Evolutionary conservation across 371 early-diverging fungal genomes (phyloP), one percentile per base, ranked within the genome.

Genomic region (Apophysomyces ossiformis): DNA sequence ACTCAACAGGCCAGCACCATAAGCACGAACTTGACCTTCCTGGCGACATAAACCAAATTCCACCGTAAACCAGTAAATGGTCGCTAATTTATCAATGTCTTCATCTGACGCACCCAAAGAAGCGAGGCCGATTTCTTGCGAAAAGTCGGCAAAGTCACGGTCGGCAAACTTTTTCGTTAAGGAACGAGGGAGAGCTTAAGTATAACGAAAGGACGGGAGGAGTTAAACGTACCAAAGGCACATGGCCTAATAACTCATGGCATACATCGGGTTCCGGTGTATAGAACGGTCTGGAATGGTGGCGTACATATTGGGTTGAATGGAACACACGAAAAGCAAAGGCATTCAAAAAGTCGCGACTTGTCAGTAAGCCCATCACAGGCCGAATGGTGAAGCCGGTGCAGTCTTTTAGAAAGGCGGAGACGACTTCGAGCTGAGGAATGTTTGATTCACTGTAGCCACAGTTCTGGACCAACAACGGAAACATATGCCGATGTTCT

Each of bases 251-350:
- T 18, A 93, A 75, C 73, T 95, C 95, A 70, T 95, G 95, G 73
- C 95, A 95, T 12, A 92, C 85, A 74, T 95, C 95, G 26, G 97
- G 97, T 72, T 98, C 97, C 32, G 97, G 96, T 9, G 97, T 97
- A 76, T 96, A 98, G 58, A 92, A 81, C 6, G 99, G 99, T 60
- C 84, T 83, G 2, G 95, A 94, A 70, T 90, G 88, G 72, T 98
- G 97, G 15, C 97, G 92, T 71, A 97, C 95, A 74, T 98, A 98
- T 83, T 98, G 97, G 6, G 98, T 98, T 38, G 93, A 92, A 74
- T 96, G 94, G 84, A 98, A 97, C 6, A 98, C 97, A 58, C 98
- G 88, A 87, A 98, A 98, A 4, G 97, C 98, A 71, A 98, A 89
- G 16, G 94, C 93, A 72, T 97, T 97, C 68, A 98, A 76, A 76